A percentile compares a stretch with the other conserved stretches of the same genome.
These are phyloP conservation scores for Xylaria bambusicola DNA, from an alignment of 495 filamentous ascomycete genomes.

Conservation along the genomic window DNA sequence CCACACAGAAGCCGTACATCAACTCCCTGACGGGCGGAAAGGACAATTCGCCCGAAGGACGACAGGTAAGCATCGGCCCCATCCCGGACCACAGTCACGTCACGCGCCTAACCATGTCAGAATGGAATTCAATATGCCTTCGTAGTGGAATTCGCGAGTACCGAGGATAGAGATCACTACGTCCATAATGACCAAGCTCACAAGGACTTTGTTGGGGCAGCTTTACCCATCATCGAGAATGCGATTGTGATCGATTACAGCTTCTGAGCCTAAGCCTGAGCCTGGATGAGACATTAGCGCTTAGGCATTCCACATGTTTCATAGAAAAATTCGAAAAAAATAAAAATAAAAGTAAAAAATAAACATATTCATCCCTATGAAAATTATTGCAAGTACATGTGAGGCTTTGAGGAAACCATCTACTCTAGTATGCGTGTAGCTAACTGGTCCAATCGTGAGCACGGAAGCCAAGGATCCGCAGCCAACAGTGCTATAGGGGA, in stretches of 20 bases:
- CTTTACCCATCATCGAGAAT: slow-evolving; percentile 40
- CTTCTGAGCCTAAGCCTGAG: slow-evolving; percentile 30
- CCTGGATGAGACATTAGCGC: too few species aligned
- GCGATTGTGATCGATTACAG: slow-evolving; percentile 49
- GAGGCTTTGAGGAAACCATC: too few species aligned
- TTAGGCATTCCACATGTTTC: too few species aligned
- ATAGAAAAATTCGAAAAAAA: too few species aligned
- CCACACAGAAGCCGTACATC: slow-evolving; percentile 58
- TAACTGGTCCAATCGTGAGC: slow-evolving; percentile 7
- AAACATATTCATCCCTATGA: too few species aligned
- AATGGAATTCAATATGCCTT: slow-evolving; percentile 62
- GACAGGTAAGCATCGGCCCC: slow-evolving; percentile 49
- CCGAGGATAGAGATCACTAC: slow-evolving; percentile 61
- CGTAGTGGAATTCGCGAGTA: slow-evolving; percentile 60
- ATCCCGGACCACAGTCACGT: not conserved
- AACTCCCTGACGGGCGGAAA: slow-evolving; percentile 57
- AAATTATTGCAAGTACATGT: too few species aligned
- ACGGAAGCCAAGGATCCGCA: slow-evolving; percentile 5
- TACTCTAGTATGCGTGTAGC: slow-evolving; percentile 6
- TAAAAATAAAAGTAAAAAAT: too few species aligned
- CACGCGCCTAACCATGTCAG: slow-evolving; percentile 31
- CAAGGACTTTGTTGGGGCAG: slow-evolving; percentile 41
- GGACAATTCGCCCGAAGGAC: slow-evolving; percentile 66
- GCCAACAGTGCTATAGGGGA: slow-evolving; percentile 10
- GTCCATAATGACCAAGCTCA: slow-evolving; percentile 53